These are phyloP conservation scores for Akebia trifoliata DNA, from an alignment of 164 flowering plant genomes.

Conservation along the genomic window DNA sequence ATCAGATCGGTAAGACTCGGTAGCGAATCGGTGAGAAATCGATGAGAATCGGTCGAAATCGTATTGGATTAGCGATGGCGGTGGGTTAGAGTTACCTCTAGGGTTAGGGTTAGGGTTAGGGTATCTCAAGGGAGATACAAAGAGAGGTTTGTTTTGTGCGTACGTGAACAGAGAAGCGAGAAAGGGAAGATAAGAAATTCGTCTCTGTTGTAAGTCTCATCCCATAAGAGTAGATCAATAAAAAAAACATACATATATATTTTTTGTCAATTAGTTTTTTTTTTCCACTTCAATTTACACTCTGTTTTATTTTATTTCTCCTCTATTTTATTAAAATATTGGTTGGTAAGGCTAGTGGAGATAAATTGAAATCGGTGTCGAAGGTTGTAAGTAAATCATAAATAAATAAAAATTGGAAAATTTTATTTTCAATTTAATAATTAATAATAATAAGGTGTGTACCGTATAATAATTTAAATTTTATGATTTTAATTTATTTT, in stretches of 20 bases:
- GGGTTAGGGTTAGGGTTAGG: too few relatives aligned
- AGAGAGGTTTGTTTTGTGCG: conserved; percentile 20
- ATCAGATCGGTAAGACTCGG: conserved; percentile 15
- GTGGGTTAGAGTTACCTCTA: conserved; percentile 12
- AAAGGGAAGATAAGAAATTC: conserved; percentile 71
- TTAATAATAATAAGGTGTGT: too few relatives aligned
- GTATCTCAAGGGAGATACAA: conserved; percentile 72
- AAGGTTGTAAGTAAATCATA: conserved; percentile 37
- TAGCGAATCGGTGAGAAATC: conserved; percentile 4
- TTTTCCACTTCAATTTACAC: too few relatives aligned
- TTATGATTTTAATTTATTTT: too few relatives aligned
- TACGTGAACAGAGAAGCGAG: conserved; percentile 27
- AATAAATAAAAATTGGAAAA: not conserved
- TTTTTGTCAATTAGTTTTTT: too few relatives aligned
- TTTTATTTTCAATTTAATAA: too few relatives aligned
- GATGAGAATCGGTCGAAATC: not conserved
- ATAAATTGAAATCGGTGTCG: conserved; percentile 66
- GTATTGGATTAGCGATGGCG: too few relatives aligned
- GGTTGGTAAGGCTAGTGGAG: conserved; percentile 93
- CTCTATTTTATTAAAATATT: not conserved
- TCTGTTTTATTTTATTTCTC: not conserved
- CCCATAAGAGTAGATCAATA: too few relatives aligned
- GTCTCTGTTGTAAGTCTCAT: conserved; percentile 60
- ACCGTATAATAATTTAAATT: too few relatives aligned
- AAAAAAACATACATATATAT: too few relatives aligned